Conservation (phyloP, 2,329 filamentous ascomycete genomes). For the Colletotrichum tofieldiae region DNA sequence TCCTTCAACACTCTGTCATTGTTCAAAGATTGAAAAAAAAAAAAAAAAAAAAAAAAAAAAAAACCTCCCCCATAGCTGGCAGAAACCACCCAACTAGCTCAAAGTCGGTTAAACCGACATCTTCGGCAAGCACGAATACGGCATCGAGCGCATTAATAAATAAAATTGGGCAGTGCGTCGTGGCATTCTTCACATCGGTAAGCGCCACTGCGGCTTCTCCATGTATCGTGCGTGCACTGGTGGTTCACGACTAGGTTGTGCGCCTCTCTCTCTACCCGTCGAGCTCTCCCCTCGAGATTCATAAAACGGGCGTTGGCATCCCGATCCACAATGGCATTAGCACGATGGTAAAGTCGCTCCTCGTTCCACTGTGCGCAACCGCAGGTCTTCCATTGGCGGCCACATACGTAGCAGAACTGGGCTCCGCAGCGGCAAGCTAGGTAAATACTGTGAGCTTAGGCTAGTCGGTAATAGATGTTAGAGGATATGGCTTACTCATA, state of each 20-base stretch:
- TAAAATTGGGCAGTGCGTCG: conserved; percentile 56
- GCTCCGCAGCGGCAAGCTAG: conserved; percentile 62
- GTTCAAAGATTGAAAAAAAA: no score
- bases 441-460: no score
- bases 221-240: conserved; percentile 56
- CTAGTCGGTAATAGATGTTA: neutral
- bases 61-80: no score
- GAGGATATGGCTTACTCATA: conserved; percentile 63
- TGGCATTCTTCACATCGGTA: conserved; percentile 62
- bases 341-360: conserved; percentile 50
- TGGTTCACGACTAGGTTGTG: conserved; percentile 55
- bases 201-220: conserved; percentile 53
- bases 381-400: conserved; percentile 58
- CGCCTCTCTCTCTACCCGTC: conserved; percentile 45
- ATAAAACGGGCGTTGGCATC: conserved; percentile 1
- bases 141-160: conserved; percentile 65
- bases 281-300: neutral
- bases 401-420: conserved; percentile 67
- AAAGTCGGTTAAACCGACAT: conserved; percentile 62
- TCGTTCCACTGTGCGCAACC: conserved; percentile 57
- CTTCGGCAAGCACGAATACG: conserved; percentile 61
- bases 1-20: no score
- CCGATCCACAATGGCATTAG: conserved; percentile 52
- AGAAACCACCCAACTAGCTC: neutral
- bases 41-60: no score